phyloP scores from a whole-genome alignment of 2,329 filamentous ascomycete species.

The Cladophialophora carrionii region DNA sequence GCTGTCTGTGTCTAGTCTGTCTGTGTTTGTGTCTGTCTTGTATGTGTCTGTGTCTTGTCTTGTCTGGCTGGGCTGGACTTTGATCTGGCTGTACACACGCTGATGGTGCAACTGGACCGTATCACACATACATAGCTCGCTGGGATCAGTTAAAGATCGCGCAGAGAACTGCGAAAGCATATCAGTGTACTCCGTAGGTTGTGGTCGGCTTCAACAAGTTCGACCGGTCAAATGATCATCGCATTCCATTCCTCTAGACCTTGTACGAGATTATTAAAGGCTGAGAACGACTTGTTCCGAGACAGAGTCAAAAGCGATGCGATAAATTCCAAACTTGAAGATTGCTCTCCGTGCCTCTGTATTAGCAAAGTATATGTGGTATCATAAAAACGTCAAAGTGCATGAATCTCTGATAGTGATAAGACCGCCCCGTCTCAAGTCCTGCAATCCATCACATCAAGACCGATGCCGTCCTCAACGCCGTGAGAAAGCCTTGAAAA shows the following conservation, averaged over 20 bases:
- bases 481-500: not conserved
- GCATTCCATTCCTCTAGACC: not conserved
- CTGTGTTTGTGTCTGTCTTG: too few species aligned
- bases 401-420: not conserved
- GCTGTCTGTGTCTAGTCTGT: too few species aligned
- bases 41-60: too few species aligned
- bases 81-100: too few species aligned
- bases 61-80: too few species aligned
- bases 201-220: not conserved
- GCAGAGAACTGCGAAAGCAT: too few species aligned
- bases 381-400: slow-evolving; percentile 1
- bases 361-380: slow-evolving; percentile 1
- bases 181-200: too few species aligned
- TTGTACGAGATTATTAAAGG: not conserved
- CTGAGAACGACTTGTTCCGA: not conserved
- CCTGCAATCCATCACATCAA: not conserved
- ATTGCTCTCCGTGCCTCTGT: not conserved
- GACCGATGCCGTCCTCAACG: not conserved
- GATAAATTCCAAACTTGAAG: not conserved
- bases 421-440: not conserved
- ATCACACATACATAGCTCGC: too few species aligned
- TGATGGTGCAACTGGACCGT: too few species aligned
- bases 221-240: not conserved
- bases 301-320: not conserved
- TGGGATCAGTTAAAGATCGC: too few species aligned